A percentile compares a stretch with the other conserved stretches of the same genome.
phyloP scores from a whole-genome alignment of 73 alveolate genomes.

The Paramecium pentaurelia region DNA sequence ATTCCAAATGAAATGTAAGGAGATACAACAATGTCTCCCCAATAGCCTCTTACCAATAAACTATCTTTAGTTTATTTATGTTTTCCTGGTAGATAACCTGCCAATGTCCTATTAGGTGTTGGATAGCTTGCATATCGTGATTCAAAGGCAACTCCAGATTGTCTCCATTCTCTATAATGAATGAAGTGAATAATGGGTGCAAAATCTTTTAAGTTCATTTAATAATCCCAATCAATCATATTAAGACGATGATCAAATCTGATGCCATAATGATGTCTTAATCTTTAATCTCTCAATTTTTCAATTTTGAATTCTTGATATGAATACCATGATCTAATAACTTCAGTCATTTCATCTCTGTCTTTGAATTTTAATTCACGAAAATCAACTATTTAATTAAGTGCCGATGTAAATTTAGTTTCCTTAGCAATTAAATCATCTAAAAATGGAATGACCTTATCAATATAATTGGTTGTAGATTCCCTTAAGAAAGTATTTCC shows the following conservation, averaged over 20 bases:
- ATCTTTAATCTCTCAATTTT: slow-evolving; percentile 87
- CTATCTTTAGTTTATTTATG: slow-evolving; percentile 89
- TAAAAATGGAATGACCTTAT: slow-evolving; percentile 74
- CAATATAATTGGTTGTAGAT: slow-evolving; percentile 84
- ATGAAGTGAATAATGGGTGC: slow-evolving; percentile 81
- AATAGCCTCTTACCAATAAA: slow-evolving; percentile 95
- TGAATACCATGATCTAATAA: slow-evolving; percentile 93
- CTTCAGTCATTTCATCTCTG: slow-evolving; percentile 41
- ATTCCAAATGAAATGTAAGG: slow-evolving; percentile 95
- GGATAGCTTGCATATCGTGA: slow-evolving; percentile 88
- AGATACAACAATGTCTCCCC: slow-evolving; percentile 97
- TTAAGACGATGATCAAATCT: slow-evolving; percentile 93
- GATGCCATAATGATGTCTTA: slow-evolving; percentile 85
- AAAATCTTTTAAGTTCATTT: slow-evolving; percentile 74
- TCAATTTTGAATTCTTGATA: slow-evolving; percentile 84
- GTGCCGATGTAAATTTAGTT: slow-evolving; percentile 52
- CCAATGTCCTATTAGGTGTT: slow-evolving; percentile 93
- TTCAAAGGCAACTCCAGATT: slow-evolving; percentile 97
- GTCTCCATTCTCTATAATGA: slow-evolving; percentile 94
- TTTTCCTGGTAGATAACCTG: slow-evolving; percentile 94
- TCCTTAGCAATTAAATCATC: slow-evolving; percentile 85
- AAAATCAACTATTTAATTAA: slow-evolving; percentile 30
- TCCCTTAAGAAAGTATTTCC: slow-evolving; percentile 93
- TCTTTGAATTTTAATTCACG: slow-evolving; percentile 11
- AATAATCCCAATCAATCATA: slow-evolving; percentile 94